phyloP scores from a whole-genome alignment of 164 flowering plant genomes.

The Umbellularia californica region DNA sequence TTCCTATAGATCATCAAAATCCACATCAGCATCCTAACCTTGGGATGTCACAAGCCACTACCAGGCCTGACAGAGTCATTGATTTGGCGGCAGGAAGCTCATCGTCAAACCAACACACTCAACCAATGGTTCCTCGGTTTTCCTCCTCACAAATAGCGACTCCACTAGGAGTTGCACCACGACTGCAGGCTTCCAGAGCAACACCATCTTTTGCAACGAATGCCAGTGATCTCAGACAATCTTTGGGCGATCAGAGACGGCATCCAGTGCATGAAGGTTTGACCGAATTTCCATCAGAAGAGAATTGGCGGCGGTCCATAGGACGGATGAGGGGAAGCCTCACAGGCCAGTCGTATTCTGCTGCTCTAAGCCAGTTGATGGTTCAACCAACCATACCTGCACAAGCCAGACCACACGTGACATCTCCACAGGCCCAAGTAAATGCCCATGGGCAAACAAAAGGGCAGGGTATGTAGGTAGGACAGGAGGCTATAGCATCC shows the following conservation, averaged over 20 bases:
- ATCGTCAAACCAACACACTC: constrained; percentile 10
- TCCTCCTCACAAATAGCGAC: constrained; percentile 22
- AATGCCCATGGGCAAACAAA: background rate
- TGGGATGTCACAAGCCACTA: constrained; percentile 21
- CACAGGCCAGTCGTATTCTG: constrained; percentile 42
- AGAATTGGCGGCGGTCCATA: constrained; percentile 54
- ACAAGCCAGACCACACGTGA: background rate
- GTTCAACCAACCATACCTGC: constrained; percentile 39
- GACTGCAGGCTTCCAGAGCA: constrained; percentile 30
- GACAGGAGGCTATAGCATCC: background rate
- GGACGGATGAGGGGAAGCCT: constrained; percentile 89
- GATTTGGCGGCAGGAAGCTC: constrained; percentile 15
- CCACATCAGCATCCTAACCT: constrained; percentile 20
- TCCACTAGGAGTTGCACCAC: constrained; percentile 29
- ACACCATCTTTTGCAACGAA: constrained; percentile 14
- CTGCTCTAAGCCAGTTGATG: constrained; percentile 45
- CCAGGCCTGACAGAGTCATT: constrained; percentile 21
- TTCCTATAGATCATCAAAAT: constrained; percentile 21
- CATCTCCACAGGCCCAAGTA: background rate
- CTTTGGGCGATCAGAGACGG: constrained; percentile 30
- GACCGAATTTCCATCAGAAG: constrained; percentile 33
- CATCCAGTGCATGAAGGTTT: constrained; percentile 23
- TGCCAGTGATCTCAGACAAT: constrained; percentile 17
- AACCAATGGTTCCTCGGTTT: constrained; percentile 14
- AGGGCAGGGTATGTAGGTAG: background rate